Conservation (phyloP, 2,329 filamentous ascomycete species). For the Fusarium sulawesiense region DNA sequence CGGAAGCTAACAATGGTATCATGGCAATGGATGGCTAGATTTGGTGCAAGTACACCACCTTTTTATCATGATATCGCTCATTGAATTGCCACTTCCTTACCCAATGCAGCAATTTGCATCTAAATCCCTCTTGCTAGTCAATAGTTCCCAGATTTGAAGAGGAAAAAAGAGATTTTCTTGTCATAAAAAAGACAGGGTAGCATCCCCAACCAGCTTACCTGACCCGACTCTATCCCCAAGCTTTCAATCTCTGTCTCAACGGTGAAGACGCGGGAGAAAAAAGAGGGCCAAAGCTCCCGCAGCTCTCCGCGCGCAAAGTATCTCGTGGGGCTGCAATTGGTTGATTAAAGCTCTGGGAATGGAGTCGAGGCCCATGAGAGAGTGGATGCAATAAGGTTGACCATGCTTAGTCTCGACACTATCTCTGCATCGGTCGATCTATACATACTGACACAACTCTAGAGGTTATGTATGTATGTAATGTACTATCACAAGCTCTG, state of each 20-base stretch:
- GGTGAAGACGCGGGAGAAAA: slow-evolving; percentile 8
- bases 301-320: slow-evolving; percentile 8
- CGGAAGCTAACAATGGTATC: slow-evolving; percentile 14
- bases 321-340: slow-evolving; percentile 38
- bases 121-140: slow-evolving; percentile 2
- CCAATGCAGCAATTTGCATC: slow-evolving; percentile 4
- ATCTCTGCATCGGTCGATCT: slow-evolving; percentile 36
- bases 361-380: slow-evolving; percentile 27
- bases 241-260: slow-evolving; percentile 5
- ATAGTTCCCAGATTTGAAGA: not conserved
- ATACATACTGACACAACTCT: not conserved
- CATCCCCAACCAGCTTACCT: slow-evolving; percentile 1
- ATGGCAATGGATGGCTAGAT: slow-evolving; percentile 11
- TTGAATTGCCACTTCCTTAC: not conserved
- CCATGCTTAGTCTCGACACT: slow-evolving; percentile 28
- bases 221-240: slow-evolving; percentile 9
- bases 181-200: not conserved
- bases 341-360: slow-evolving; percentile 7
- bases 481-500: not conserved
- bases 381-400: slow-evolving; percentile 36
- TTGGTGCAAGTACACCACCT: slow-evolving; percentile 15
- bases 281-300: slow-evolving; percentile 27
- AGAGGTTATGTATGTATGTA: not conserved
- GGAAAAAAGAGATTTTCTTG: not conserved
- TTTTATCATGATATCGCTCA: slow-evolving; percentile 35